Conservation (phyloP, 164 flowering plant genomes). For the Sextonia rubra region DNA sequence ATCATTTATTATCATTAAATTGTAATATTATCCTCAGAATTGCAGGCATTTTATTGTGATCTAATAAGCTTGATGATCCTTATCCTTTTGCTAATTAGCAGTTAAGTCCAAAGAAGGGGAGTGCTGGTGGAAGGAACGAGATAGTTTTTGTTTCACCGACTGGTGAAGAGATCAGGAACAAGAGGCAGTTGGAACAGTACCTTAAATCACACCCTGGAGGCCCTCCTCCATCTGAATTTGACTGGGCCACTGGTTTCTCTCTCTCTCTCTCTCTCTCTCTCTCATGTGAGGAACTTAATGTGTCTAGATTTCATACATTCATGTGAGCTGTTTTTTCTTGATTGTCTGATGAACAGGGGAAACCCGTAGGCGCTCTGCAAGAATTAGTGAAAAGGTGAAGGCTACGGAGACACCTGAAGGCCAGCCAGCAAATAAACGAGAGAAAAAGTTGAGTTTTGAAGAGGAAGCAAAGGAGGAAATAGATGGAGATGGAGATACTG, state of each 20-base stretch:
- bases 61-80: not conserved
- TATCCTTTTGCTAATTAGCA: constrained; percentile 7
- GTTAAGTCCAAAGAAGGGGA: constrained; percentile 38
- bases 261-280: constrained; percentile 12
- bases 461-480: constrained; percentile 22
- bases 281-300: not conserved
- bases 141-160: constrained; percentile 42
- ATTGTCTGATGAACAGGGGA: constrained; percentile 33
- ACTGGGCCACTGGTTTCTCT: constrained; percentile 43
- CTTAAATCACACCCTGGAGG: constrained; percentile 46
- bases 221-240: constrained; percentile 39
- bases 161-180: constrained; percentile 47
- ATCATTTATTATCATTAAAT: too few relatives aligned
- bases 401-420: constrained; percentile 34
- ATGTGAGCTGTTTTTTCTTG: not conserved
- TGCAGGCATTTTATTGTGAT: not conserved
- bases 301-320: not conserved
- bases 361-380: constrained; percentile 52
- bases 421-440: constrained; percentile 35
- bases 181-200: constrained; percentile 35
- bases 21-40: not conserved
- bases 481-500: constrained; percentile 8
- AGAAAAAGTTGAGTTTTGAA: constrained; percentile 28
- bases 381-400: constrained; percentile 46
- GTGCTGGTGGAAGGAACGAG: constrained; percentile 30